phyloP scores from a whole-genome alignment of 352 stramenopile genomes.

The Aphanomyces stellatus region DNA sequence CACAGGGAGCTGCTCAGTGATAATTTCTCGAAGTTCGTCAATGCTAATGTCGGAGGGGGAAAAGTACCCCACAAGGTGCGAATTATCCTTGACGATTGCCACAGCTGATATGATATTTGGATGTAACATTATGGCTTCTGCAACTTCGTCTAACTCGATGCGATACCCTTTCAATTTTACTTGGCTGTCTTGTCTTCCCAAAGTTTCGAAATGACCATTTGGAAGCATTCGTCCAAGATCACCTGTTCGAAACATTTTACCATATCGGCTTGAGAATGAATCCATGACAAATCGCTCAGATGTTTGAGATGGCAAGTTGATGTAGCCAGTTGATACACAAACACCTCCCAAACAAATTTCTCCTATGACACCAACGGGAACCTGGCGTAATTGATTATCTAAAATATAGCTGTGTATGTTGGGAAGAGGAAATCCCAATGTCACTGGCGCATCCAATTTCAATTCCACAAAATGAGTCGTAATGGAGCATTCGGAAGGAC shows the following conservation, averaged over 20 bases:
- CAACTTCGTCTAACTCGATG: slow-evolving; percentile 72
- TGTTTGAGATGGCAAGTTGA: background rate
- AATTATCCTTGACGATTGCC: slow-evolving; percentile 47
- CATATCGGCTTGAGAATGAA: slow-evolving; percentile 44
- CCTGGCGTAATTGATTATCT: background rate
- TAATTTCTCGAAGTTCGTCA: slow-evolving; percentile 49
- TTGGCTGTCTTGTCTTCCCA: slow-evolving; percentile 57
- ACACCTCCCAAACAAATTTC: background rate
- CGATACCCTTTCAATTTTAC: slow-evolving; percentile 78
- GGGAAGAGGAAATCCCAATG: background rate
- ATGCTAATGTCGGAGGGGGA: slow-evolving; percentile 64
- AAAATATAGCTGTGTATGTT: background rate
- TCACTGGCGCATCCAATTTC: background rate
- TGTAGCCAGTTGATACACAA: background rate
- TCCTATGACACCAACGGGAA: background rate
- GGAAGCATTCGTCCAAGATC: slow-evolving; percentile 86
- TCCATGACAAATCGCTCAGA: slow-evolving; percentile 33
- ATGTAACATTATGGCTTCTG: slow-evolving; percentile 44
- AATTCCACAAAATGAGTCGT: background rate
- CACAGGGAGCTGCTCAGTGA: slow-evolving; percentile 71
- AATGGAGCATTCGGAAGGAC: background rate
- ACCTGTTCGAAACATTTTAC: slow-evolving; percentile 89
- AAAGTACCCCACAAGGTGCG: slow-evolving; percentile 87
- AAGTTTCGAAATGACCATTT: slow-evolving; percentile 84
- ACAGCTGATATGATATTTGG: slow-evolving; percentile 32